Conservation (phyloP, 202 grass and related monocot species). For the Dendrocalamus latiflorus region DNA sequence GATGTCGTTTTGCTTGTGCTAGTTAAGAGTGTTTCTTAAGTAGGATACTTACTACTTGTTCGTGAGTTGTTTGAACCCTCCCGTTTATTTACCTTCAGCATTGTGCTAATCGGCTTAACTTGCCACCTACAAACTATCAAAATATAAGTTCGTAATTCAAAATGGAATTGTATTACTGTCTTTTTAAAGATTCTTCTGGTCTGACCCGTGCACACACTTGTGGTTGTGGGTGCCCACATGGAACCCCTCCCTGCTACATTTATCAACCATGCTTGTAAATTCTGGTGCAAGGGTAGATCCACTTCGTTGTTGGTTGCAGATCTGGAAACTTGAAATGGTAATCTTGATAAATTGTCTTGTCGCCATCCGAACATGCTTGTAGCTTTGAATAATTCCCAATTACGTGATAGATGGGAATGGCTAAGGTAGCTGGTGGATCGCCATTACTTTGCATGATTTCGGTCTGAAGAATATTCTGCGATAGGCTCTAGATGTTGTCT, state of each 20-base stretch:
- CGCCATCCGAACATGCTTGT: neutral
- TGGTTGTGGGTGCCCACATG: neutral
- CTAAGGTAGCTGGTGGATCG: too few species aligned
- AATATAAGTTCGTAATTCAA: too few species aligned
- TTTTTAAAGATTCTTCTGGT: too few species aligned
- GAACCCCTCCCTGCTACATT: neutral
- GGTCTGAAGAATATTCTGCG: neutral
- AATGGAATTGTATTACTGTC: too few species aligned
- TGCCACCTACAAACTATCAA: neutral
- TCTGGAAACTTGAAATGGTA: neutral
- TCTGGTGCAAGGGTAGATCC: neutral
- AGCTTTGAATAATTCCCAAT: neutral
- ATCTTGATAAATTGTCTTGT: neutral
- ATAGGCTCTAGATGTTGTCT: neutral
- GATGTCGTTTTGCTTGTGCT: neutral
- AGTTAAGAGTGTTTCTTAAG: neutral
- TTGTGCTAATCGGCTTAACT: conserved; percentile 6
- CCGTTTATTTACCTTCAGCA: neutral
- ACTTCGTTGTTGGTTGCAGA: conserved; percentile 7
- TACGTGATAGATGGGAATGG: neutral
- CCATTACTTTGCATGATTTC: conserved; percentile 16
- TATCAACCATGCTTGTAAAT: neutral
- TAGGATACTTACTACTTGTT: neutral
- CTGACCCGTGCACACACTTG: neutral
- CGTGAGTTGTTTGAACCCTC: neutral